Conservation (phyloP, 2,329 filamentous ascomycete genomes). For the Davidsoniella australis region DNA sequence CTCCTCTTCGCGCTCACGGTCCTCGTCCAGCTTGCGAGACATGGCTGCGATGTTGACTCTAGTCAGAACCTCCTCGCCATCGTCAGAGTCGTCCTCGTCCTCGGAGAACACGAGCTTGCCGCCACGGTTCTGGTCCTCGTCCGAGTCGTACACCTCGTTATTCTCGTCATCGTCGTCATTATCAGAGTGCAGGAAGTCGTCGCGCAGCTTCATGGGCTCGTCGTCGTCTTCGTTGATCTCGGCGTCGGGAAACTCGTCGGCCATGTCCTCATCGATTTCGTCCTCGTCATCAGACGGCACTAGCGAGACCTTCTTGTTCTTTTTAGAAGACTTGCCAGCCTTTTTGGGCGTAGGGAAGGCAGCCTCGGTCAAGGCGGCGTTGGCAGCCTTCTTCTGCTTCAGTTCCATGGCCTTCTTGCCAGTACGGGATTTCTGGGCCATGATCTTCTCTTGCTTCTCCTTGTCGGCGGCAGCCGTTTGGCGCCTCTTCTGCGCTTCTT, state of each 20-base stretch:
- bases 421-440: slow-evolving; percentile 19
- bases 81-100: slow-evolving; percentile 72
- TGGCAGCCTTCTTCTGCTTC: slow-evolving; percentile 19
- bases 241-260: slow-evolving; percentile 25
- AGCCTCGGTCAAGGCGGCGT: slow-evolving; percentile 16
- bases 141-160: slow-evolving; percentile 54
- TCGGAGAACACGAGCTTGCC: slow-evolving; percentile 74
- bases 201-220: slow-evolving; percentile 27
- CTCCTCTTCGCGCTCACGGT: slow-evolving; percentile 60
- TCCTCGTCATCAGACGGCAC: slow-evolving; percentile 22
- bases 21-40: slow-evolving; percentile 64
- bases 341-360: slow-evolving; percentile 18
- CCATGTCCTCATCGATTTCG: slow-evolving; percentile 23
- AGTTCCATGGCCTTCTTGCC: slow-evolving; percentile 21
- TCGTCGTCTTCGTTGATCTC: slow-evolving; percentile 27
- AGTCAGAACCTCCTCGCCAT: slow-evolving; percentile 70
- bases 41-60: slow-evolving; percentile 92
- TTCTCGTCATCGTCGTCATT: slow-evolving; percentile 26
- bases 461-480: slow-evolving; percentile 17
- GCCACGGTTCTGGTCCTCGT: slow-evolving; percentile 38
- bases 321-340: slow-evolving; percentile 20
- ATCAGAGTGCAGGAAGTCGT: slow-evolving; percentile 35
- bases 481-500: slow-evolving; percentile 39
- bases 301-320: slow-evolving; percentile 18
- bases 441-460: slow-evolving; percentile 11